Conservation (phyloP, 1,139 yeast species). For the Pichia sp. region DNA sequence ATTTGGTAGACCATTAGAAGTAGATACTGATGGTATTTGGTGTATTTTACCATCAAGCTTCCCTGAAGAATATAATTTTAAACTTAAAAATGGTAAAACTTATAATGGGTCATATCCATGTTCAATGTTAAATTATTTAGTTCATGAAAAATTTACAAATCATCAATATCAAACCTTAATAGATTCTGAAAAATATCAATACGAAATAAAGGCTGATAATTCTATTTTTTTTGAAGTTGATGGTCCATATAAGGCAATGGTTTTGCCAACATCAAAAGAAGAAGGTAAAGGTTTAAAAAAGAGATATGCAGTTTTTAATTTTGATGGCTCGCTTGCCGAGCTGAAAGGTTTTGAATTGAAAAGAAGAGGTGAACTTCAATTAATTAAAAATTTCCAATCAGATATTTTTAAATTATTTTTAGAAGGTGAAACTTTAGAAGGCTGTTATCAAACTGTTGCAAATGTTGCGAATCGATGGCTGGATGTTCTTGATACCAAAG, state of each 20-base stretch:
- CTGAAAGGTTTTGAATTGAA: slow-evolving; percentile 95
- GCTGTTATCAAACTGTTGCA: slow-evolving; percentile 87
- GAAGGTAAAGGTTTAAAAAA: slow-evolving; percentile 96
- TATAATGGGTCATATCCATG: slow-evolving; percentile 86
- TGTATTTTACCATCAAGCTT: slow-evolving; percentile 90
- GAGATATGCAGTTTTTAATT: slow-evolving; percentile 93
- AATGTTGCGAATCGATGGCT: slow-evolving; percentile 93
- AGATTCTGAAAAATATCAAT: slow-evolving; percentile 62
- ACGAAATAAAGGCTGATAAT: slow-evolving; percentile 79
- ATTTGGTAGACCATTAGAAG: slow-evolving; percentile 89
- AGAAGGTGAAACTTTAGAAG: slow-evolving; percentile 72
- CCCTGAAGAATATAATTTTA: slow-evolving; percentile 80
- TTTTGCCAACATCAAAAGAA: slow-evolving; percentile 93
- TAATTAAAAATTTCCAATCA: slow-evolving; percentile 91
- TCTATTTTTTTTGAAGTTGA: slow-evolving; percentile 97
- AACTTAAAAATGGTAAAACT: slow-evolving; percentile 71
- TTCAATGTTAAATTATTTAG: slow-evolving; percentile 91
- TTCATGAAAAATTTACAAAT: slow-evolving; percentile 86
- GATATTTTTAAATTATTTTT: slow-evolving; percentile 89
- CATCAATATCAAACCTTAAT: slow-evolving; percentile 87
- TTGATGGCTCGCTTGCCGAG: slow-evolving; percentile 92
- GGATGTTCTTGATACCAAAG: slow-evolving; percentile 85
- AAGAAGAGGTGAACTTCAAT: slow-evolving; percentile 91
- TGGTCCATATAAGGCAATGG: slow-evolving; percentile 98
- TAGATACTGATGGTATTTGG: slow-evolving; percentile 99